Percentiles rank a stretch among this genome's conserved stretches.
phyloP scores from a whole-genome alignment of 1,284 basidiomycete species.

The Kalmanozyma brasiliensis region DNA sequence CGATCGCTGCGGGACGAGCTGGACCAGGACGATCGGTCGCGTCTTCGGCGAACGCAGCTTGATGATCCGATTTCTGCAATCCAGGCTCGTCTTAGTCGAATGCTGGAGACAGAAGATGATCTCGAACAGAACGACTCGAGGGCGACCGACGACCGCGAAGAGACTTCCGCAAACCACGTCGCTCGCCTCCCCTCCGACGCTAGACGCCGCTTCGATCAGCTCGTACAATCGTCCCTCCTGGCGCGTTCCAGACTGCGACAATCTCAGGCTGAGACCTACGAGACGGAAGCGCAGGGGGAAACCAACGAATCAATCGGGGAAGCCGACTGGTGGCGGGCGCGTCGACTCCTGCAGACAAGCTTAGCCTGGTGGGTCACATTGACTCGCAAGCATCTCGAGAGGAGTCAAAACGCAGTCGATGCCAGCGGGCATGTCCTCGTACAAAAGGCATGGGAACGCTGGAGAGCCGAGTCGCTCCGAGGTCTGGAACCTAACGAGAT shows the following conservation, averaged over 20 bases:
- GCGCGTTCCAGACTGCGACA: constrained; percentile 27
- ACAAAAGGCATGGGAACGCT: constrained; percentile 31
- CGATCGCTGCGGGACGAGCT: neutral
- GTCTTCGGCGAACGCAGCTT: neutral
- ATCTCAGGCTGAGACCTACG: constrained; percentile 12
- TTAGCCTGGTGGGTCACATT: constrained; percentile 52
- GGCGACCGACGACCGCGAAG: neutral
- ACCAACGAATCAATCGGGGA: constrained; percentile 3
- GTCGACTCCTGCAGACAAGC: constrained; percentile 20
- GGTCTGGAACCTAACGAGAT: constrained; percentile 1
- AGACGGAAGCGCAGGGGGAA: constrained; percentile 16
- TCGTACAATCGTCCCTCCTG: constrained; percentile 39
- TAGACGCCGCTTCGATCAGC: constrained; percentile 46
- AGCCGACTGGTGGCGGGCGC: constrained; percentile 34
- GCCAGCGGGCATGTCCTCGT: constrained; percentile 26
- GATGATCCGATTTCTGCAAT: constrained; percentile 43
- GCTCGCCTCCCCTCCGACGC: constrained; percentile 16
- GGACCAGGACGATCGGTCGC: neutral
- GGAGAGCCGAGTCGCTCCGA: constrained; percentile 7
- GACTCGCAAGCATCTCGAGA: constrained; percentile 23
- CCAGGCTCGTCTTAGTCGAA: constrained; percentile 25
- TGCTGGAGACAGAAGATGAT: constrained; percentile 9
- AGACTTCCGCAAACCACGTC: neutral
- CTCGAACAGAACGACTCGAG: too few relatives aligned
- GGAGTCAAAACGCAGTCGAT: constrained; percentile 18